Conservation (phyloP, 352 stramenopile species). For the Thalassiosira mediterranea region DNA sequence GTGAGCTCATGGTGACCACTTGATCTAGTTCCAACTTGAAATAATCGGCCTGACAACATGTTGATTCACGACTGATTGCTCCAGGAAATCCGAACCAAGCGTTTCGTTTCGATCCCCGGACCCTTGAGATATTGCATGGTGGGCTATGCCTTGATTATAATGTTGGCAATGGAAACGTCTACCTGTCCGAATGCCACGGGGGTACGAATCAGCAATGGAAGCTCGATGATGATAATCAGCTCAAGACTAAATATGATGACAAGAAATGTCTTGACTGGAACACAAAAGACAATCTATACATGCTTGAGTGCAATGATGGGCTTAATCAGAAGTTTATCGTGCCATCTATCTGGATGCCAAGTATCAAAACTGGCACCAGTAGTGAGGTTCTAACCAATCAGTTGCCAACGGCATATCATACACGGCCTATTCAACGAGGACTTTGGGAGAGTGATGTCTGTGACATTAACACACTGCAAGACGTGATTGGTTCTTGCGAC, state of each 20-base stretch:
- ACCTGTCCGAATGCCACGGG: too few relatives aligned
- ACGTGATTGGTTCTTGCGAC: slow-evolving; percentile 1
- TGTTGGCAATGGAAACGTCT: neutral
- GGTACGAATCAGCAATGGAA: neutral
- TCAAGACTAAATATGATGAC: neutral
- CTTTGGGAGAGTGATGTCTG: neutral
- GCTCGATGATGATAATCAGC: neutral
- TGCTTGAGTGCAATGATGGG: neutral
- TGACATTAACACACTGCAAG: neutral
- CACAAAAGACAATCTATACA: neutral
- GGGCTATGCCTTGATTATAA: neutral
- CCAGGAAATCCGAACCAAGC: neutral
- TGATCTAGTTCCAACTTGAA: too few relatives aligned
- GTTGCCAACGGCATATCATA: neutral
- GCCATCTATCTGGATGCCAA: neutral
- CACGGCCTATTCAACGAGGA: neutral
- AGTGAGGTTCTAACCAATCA: neutral
- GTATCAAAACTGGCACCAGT: neutral
- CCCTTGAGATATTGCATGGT: neutral
- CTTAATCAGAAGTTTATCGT: neutral
- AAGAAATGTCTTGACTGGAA: neutral
- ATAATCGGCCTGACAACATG: too few relatives aligned
- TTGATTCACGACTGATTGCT: too few relatives aligned
- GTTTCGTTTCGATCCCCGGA: neutral
- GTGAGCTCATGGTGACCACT: too few relatives aligned